Conservation (phyloP, 2,329 filamentous ascomycete species). For the Curvularia lunata region DNA sequence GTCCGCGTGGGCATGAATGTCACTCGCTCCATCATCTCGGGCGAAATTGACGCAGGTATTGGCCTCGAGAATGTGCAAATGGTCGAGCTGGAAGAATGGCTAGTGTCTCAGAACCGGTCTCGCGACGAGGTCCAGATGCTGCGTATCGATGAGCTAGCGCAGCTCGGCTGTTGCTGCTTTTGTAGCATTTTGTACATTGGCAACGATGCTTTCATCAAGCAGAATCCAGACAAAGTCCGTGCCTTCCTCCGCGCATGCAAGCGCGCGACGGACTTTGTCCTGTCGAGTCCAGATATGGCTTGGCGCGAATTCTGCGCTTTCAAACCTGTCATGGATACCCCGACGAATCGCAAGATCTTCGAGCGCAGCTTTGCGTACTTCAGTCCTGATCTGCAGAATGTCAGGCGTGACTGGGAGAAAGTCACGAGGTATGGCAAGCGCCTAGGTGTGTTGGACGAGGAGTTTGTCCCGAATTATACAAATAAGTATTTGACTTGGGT, state of each 20-base stretch:
- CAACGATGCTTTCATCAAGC: slow-evolving; percentile 72
- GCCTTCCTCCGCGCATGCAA: slow-evolving; percentile 77
- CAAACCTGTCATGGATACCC: slow-evolving; percentile 72
- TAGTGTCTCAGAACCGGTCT: slow-evolving; percentile 66
- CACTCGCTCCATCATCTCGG: slow-evolving; percentile 74
- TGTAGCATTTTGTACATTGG: slow-evolving; percentile 82
- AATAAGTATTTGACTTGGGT: slow-evolving; percentile 73
- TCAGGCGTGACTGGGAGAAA: slow-evolving; percentile 76
- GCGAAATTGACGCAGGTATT: slow-evolving; percentile 75
- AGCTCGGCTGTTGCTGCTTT: slow-evolving; percentile 84
- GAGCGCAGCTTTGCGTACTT: slow-evolving; percentile 81
- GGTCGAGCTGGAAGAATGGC: slow-evolving; percentile 82
- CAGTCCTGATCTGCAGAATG: slow-evolving; percentile 75
- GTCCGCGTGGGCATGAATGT: slow-evolving; percentile 84
- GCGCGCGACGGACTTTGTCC: slow-evolving; percentile 74
- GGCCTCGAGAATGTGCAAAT: slow-evolving; percentile 83
- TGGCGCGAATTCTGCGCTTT: slow-evolving; percentile 74
- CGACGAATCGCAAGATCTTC: slow-evolving; percentile 78
- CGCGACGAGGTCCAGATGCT: slow-evolving; percentile 78
- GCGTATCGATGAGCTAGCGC: slow-evolving; percentile 79
- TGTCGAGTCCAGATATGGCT: slow-evolving; percentile 66
- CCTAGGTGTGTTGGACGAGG: slow-evolving; percentile 68
- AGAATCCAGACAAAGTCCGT: slow-evolving; percentile 69
- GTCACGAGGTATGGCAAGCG: slow-evolving; percentile 79
- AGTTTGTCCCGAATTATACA: slow-evolving; percentile 75